Conservation (phyloP, 208 protist genomes). For the Acanthamoeba quina region DNA sequence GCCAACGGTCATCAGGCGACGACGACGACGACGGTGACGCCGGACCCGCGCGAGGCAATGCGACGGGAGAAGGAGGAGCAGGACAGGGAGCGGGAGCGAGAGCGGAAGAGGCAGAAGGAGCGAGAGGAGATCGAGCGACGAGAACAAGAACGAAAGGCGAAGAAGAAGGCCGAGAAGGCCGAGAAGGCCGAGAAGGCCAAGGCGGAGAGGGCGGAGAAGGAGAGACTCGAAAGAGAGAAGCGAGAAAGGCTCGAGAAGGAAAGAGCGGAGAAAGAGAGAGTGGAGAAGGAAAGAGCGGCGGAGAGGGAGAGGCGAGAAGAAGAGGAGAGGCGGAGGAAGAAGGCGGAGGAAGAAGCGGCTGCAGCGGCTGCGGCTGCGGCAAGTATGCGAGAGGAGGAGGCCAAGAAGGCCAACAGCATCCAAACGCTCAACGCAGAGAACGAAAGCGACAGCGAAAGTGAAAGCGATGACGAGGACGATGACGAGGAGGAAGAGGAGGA, state of each 20-base stretch:
- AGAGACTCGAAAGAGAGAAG: conserved; percentile 15
- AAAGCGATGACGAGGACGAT: conserved; percentile 29
- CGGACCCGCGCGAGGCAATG: background rate
- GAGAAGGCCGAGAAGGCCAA: background rate
- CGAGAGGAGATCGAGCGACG: conserved; percentile 4
- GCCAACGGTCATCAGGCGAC: background rate
- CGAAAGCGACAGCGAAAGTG: background rate
- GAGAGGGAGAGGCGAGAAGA: background rate
- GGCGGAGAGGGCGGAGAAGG: background rate
- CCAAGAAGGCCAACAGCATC: background rate
- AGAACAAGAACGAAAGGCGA: conserved; percentile 26
- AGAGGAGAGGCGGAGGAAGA: background rate
- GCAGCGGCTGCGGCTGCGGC: background rate
- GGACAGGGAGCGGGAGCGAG: conserved; percentile 24
- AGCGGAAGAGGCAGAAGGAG: background rate
- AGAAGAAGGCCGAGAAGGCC: background rate
- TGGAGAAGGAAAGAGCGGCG: background rate
- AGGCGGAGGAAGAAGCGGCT: background rate
- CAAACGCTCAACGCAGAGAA: background rate
- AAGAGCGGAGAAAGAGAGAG: background rate
- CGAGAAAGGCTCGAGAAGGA: background rate
- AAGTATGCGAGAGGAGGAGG: background rate
- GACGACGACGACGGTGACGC: background rate
- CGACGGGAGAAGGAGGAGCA: background rate
- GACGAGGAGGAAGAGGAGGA: conserved; percentile 9